These are phyloP conservation scores for Corynascus novoguineensis DNA, from an alignment of 495 filamentous ascomycete genomes.

Conservation along the genomic window DNA sequence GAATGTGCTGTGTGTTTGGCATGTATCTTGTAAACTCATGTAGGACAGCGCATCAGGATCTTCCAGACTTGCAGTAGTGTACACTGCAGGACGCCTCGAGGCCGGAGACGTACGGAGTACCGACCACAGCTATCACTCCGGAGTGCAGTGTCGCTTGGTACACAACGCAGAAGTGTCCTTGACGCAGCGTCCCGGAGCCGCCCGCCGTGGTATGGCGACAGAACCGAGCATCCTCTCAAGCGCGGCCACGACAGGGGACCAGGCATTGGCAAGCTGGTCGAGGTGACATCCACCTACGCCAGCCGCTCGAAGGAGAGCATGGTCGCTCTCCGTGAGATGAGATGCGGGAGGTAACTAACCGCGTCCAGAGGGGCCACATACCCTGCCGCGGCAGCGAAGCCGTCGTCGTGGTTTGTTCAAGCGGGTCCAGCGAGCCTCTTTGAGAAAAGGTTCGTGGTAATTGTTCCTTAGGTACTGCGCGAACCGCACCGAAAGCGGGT, in stretches of 20 bases:
- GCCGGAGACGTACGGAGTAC: too few relatives aligned
- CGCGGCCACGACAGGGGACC: conserved; percentile 19
- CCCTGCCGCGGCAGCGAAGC: conserved; percentile 10
- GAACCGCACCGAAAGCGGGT: neutral
- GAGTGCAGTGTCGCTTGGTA: too few relatives aligned
- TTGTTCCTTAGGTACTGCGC: too few relatives aligned
- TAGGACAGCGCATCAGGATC: conserved; percentile 24
- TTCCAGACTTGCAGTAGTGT: conserved; percentile 11
- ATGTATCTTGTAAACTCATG: conserved; percentile 18
- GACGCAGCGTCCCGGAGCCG: conserved; percentile 22
- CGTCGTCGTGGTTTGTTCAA: neutral
- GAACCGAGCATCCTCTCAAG: conserved; percentile 20
- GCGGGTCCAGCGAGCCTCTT: neutral
- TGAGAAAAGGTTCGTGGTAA: neutral
- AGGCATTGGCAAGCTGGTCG: conserved; percentile 12
- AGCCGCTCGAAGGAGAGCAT: too few relatives aligned
- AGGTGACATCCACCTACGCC: neutral
- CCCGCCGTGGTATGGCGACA: conserved; percentile 17
- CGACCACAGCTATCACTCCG: neutral
- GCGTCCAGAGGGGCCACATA: neutral
- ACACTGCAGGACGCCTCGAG: too few relatives aligned
- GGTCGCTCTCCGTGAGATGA: too few relatives aligned
- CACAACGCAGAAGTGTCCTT: neutral
- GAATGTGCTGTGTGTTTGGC: neutral
- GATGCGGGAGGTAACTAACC: neutral